Evolutionary conservation across 768 basidiomycete species (phyloP), one percentile per base, ranked within the genome.

Genomic region (Fistulinella prunicolor): DNA sequence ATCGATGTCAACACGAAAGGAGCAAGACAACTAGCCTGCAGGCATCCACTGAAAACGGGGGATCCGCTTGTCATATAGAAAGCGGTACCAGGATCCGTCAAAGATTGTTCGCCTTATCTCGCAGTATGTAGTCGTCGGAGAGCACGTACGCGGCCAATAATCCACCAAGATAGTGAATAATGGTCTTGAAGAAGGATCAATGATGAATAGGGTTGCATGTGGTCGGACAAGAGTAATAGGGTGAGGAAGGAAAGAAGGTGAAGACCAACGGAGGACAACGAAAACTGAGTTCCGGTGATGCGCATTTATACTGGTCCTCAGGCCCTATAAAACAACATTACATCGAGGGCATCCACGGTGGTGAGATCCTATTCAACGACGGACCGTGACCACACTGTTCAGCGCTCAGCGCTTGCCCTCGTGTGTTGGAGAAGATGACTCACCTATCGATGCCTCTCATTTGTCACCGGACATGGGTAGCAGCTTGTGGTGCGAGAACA

Each of bases 141-240:
- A 96, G 70, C 3, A 91, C 83, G 62, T 93, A 85, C 0, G 88
- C 90, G 2, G 86, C 85, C 4, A 94, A 75, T 6, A 94, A 66
- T 3, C 94, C 94, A 3, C 93, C 94, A 1, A 96, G 82, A 57
- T 94, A 86, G 17, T 94, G 82, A 53, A 95, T 95, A 21, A 85
- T 80, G 0, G 90, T 94, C 71, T 94, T 86, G 54, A 89, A 89
- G 60, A 83, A 88, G 1, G 9, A 5, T 2, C 1, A 17, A 8
- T 8, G 38, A 3, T 45, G 16, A 43, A n/a, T 16, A 4, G 6
- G 14, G 19, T 10, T 7, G 16, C 6, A 12, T 1, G 8, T 22
- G 14, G 23, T 20, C 9, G n/a, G n/a, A n/a, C n/a, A n/a, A n/a
- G n/a, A n/a, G n/a, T n/a, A n/a, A n/a, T n/a, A n/a, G n/a, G n/a